Evolutionary conservation across 1,284 basidiomycete genomes (phyloP).

Genomic region (Takashimella tepidaria): DNA sequence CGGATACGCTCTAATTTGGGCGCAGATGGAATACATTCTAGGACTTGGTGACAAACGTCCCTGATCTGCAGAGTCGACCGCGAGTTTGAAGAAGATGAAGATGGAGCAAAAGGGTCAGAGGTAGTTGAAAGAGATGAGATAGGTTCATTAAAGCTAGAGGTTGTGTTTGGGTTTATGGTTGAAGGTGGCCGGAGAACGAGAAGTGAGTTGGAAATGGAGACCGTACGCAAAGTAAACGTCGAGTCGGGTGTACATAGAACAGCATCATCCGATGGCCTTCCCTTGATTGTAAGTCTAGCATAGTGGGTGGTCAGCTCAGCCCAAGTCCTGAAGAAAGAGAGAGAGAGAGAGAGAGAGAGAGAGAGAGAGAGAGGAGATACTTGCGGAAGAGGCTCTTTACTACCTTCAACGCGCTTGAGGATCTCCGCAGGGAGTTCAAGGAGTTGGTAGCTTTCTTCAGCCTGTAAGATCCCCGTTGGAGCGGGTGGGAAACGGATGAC

Average conservation of each 20-base stretch:
- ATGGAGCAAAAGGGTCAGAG: not conserved
- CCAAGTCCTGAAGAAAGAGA: not conserved
- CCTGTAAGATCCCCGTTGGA: not conserved
- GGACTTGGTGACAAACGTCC: conserved; percentile 60
- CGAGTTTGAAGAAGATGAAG: not conserved
- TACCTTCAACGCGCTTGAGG: conserved; percentile 38
- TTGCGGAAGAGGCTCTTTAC: conserved; percentile 30
- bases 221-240: conserved; percentile 74
- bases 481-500: conserved; percentile 20
- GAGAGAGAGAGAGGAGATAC: conserved; percentile 8
- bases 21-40: conserved; percentile 68
- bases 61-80: conserved; percentile 33
- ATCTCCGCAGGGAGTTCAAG: conserved; percentile 47
- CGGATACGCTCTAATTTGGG: conserved; percentile 68
- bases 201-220: conserved; percentile 77
- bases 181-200: conserved; percentile 64
- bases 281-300: conserved; percentile 71
- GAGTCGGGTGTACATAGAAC: conserved; percentile 73
- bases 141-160: no score
- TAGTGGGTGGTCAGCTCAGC: conserved; percentile 1
- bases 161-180: conserved; percentile 27
- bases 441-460: conserved; percentile 42
- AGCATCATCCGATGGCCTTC: conserved; percentile 71
- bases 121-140: no score
- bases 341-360: not conserved